These are phyloP conservation scores for Zygosaccharomyces siamensis DNA, from an alignment of 805 yeast genomes.

Conservation along the genomic window DNA sequence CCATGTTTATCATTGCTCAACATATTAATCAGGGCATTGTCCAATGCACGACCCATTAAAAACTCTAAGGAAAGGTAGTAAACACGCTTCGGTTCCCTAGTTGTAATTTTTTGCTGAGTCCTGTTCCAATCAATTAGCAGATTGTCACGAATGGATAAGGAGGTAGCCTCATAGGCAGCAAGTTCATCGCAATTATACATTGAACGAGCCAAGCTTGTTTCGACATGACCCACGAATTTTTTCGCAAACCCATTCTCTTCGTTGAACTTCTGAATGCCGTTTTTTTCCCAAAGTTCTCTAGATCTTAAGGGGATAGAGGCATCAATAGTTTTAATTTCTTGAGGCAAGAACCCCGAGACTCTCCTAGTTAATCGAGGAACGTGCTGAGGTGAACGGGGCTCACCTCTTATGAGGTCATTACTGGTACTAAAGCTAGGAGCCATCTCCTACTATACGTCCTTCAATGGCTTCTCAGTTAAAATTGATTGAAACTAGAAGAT, in stretches of 20 bases:
- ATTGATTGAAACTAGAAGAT: too few relatives aligned
- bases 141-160: slow-evolving; percentile 72
- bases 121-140: slow-evolving; percentile 84
- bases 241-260: slow-evolving; percentile 57
- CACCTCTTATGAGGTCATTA: slow-evolving; percentile 31
- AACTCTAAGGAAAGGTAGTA: slow-evolving; percentile 85
- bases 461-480: not conserved
- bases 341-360: slow-evolving; percentile 85
- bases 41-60: slow-evolving; percentile 92
- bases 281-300: slow-evolving; percentile 72
- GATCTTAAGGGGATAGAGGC: slow-evolving; percentile 74
- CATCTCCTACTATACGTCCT: slow-evolving; percentile 8
- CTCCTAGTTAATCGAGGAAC: slow-evolving; percentile 57
- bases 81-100: slow-evolving; percentile 77
- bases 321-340: slow-evolving; percentile 79
- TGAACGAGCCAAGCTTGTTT: slow-evolving; percentile 85
- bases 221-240: slow-evolving; percentile 78
- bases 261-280: slow-evolving; percentile 48
- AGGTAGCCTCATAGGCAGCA: slow-evolving; percentile 90
- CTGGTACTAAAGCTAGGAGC: slow-evolving; percentile 20
- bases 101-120: slow-evolving; percentile 85
- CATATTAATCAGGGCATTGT: slow-evolving; percentile 84
- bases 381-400: slow-evolving; percentile 34
- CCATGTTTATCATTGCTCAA: slow-evolving; percentile 36
- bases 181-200: slow-evolving; percentile 86